Conservation (phyloP, 176 grass and related monocot species). For the Avena sativa region DNA sequence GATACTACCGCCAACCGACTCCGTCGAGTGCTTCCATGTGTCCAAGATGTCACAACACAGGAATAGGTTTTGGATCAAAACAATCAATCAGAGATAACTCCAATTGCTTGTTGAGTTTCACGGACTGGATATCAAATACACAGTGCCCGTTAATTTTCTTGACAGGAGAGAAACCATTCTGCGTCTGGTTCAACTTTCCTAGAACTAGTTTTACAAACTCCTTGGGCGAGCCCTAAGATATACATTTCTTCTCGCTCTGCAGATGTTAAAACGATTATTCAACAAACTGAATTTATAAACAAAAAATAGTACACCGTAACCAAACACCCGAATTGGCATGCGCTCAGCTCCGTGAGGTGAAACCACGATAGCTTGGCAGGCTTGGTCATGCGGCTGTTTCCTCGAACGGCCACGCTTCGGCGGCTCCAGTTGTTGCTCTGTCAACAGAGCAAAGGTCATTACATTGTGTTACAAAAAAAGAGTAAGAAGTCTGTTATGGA, state of each 20-base stretch:
- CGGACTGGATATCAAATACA: not conserved
- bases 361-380: not conserved
- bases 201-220: too few relatives aligned
- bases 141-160: not conserved
- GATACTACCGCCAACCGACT: too few relatives aligned
- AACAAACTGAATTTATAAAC: slow-evolving; percentile 2
- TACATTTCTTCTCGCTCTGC: not conserved
- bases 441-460: too few relatives aligned
- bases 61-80: not conserved
- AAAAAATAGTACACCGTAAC: not conserved
- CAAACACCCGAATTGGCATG: not conserved
- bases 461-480: too few relatives aligned
- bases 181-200: too few relatives aligned
- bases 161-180: not conserved
- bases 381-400: not conserved
- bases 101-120: not conserved
- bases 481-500: too few relatives aligned
- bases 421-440: too few relatives aligned
- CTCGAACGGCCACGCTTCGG: not conserved
- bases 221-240: not conserved
- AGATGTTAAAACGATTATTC: not conserved
- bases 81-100: not conserved
- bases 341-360: not conserved
- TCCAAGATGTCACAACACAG: too few relatives aligned
- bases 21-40: too few relatives aligned